A percentile compares a stretch with the other conserved stretches of the same genome.
Conservation (phyloP, 345 rosid genomes). For the Rubroshorea leprosula region DNA sequence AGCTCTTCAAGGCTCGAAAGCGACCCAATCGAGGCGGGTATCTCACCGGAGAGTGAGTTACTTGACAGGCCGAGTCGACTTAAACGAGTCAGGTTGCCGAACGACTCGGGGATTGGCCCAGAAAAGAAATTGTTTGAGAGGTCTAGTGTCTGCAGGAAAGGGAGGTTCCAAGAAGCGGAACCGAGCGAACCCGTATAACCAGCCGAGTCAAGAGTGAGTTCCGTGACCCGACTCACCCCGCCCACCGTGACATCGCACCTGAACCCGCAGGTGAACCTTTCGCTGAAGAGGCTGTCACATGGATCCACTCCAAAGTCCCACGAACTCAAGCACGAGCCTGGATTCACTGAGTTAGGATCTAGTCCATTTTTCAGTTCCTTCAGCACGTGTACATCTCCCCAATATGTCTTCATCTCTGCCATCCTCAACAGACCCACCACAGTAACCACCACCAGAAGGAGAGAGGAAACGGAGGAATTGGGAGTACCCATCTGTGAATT, state of each 20-base stretch:
- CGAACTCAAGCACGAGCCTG: slow-evolving; percentile 74
- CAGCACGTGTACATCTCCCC: slow-evolving; percentile 50
- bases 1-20: slow-evolving; percentile 55
- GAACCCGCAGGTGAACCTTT: slow-evolving; percentile 82
- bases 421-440: neutral
- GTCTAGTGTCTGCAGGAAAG: slow-evolving; percentile 58
- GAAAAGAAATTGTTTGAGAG: slow-evolving; percentile 60
- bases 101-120: slow-evolving; percentile 47
- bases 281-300: slow-evolving; percentile 67
- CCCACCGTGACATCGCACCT: slow-evolving; percentile 57
- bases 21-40: slow-evolving; percentile 57
- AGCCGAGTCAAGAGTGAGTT: slow-evolving; percentile 66
- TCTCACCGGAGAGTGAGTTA: slow-evolving; percentile 58
- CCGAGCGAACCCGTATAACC: slow-evolving; percentile 64
- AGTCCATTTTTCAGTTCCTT: slow-evolving; percentile 45
- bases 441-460: slow-evolving; percentile 19
- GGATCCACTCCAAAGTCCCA: slow-evolving; percentile 89
- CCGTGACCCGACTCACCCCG: slow-evolving; percentile 56
- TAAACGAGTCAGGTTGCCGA: slow-evolving; percentile 51
- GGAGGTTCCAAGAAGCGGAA: slow-evolving; percentile 49
- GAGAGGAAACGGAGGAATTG: slow-evolving; percentile 20
- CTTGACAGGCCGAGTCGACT: slow-evolving; percentile 52
- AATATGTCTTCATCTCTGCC: slow-evolving; percentile 45
- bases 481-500: slow-evolving; percentile 20
- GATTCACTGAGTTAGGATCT: slow-evolving; percentile 39